These are phyloP conservation scores for Termitomyces sp. DNA, from an alignment of 768 basidiomycete species.

Conservation along the genomic window DNA sequence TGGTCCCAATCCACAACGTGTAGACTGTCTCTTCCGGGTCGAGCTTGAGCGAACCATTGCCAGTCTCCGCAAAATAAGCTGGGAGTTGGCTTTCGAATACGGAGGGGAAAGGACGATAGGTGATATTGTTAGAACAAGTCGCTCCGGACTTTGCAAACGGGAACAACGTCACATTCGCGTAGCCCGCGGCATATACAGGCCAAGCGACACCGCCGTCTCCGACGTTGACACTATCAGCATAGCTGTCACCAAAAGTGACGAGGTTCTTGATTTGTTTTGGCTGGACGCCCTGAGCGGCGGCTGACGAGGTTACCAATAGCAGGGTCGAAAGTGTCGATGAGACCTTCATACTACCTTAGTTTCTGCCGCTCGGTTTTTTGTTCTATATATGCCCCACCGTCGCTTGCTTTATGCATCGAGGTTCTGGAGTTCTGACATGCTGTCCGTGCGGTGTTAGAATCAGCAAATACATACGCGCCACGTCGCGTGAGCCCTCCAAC, in stretches of 20 bases:
- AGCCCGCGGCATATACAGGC: conserved; percentile 60
- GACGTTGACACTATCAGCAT: conserved; percentile 48
- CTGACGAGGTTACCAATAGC: neutral
- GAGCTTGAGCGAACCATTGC: conserved; percentile 39
- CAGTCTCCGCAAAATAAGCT: conserved; percentile 42
- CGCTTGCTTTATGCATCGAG: neutral
- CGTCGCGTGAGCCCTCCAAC: neutral
- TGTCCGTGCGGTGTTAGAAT: neutral
- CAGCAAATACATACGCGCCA: neutral
- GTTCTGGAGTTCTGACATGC: neutral
- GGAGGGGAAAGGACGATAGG: conserved; percentile 55
- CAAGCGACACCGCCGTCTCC: conserved; percentile 51
- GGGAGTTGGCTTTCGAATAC: conserved; percentile 61
- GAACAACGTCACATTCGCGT: conserved; percentile 50
- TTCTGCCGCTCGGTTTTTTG: neutral
- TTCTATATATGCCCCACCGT: neutral
- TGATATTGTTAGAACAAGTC: conserved; percentile 64
- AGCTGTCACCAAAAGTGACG: conserved; percentile 69
- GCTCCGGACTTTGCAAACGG: conserved; percentile 64
- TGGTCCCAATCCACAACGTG: conserved; percentile 69
- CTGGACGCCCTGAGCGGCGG: conserved; percentile 24
- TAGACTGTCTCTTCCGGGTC: conserved; percentile 51
- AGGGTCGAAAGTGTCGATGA: neutral
- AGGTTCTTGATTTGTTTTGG: conserved; percentile 57
- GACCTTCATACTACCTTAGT: neutral